Evolutionary conservation across 2,329 filamentous ascomycete species (phyloP).

Genomic region (Metarhizium brunneum): DNA sequence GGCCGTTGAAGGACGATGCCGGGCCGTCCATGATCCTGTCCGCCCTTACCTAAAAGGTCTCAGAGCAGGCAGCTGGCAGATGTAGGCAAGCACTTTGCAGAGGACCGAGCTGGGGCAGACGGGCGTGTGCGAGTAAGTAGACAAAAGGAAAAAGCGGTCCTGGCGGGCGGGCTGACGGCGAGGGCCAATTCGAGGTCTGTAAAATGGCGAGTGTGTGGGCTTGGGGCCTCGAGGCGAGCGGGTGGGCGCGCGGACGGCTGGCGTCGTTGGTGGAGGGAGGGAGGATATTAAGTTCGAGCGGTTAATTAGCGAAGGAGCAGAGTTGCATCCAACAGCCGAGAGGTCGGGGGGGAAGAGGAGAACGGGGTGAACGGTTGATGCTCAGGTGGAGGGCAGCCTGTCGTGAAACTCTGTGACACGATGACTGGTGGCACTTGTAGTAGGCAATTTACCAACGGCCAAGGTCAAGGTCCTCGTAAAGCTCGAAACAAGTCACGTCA

Average conservation of each 20-base stretch:
- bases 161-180: background rate
- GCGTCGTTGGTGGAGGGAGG: background rate
- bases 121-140: constrained; percentile 9
- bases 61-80: constrained; percentile 8
- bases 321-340: background rate
- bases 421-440: background rate
- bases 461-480: background rate
- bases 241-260: background rate
- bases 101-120: background rate
- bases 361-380: background rate
- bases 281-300: background rate
- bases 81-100: background rate
- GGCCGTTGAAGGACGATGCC: constrained; percentile 33
- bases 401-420: too few relatives aligned
- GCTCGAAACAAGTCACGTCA: background rate
- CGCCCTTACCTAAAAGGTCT: constrained; percentile 16
- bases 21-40: constrained; percentile 37
- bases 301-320: background rate
- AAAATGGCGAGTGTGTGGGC: background rate
- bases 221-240: background rate
- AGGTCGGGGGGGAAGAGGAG: background rate
- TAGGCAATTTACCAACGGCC: background rate
- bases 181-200: constrained; percentile 3
- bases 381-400: background rate
- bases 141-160: constrained; percentile 7